Base-by-base conservation (phyloP, 2,329 filamentous ascomycete genomes). In the Fusarium sp. region DNA sequence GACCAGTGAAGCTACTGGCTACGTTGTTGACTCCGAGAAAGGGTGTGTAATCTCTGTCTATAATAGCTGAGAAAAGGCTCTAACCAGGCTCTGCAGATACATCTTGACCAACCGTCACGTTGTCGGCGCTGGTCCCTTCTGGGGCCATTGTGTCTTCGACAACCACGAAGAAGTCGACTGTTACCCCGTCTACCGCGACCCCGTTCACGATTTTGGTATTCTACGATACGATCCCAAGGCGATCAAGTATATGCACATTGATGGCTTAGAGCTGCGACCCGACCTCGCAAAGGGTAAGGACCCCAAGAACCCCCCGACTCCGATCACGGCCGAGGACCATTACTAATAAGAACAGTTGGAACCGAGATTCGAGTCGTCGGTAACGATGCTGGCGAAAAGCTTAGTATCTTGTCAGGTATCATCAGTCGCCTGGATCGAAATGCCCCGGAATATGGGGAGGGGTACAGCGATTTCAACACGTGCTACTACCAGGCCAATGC, bases 401-500 rank as follows among this genome's bases (percentile, higher is more conserved):
- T 99, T 76, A 98, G 95, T 86, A 99, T 99, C 77, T 86, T 99
- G 66, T 98, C 96, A 10, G 96, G 96, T 78, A 96, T 99, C 63
- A 99, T 99, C 81, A 97, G 95, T 84, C 92, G 96, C 78, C 87
- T 99, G 67, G 96, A 99, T 79, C 91, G 96, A 76, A 99, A 99
- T 83, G 97, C 97, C 4, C 96, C 96, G 21, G 96, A 99, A 79
- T 98, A 99, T 77, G 96, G 96, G 63, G 96, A 98, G 73, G 96
- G 96, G 33, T 99, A 99, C 82, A 96, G 95, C 82, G 96, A 99
- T 81, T 99, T 99, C 89, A 99, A 93, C 81, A 92, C 89, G 56
- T 92, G 97, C 81, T 99, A 99, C 86, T 98, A 98, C 78, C 96
- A 99, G 85, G 96, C 97, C 73, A 97, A 97, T 19, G 97, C 96